Percentiles rank a stretch among this genome's conserved stretches.
Conservation (phyloP, 805 yeast species). For the Grigorovia humatica region DNA sequence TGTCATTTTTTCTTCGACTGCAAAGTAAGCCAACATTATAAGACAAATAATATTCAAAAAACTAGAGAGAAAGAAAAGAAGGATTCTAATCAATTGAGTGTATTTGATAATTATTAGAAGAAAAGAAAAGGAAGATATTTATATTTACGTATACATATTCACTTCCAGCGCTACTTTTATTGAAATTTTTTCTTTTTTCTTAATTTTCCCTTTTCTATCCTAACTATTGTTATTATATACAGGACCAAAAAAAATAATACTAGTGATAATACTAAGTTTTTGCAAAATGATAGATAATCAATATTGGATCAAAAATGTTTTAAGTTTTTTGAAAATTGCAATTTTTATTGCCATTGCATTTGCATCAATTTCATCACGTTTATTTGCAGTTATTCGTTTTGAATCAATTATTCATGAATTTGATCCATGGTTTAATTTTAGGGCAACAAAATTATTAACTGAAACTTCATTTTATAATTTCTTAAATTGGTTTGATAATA, state of each 20-base stretch:
- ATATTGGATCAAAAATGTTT: background rate
- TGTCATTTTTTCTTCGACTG: too few species aligned
- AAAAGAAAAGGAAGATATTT: too few species aligned
- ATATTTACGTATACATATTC: too few species aligned
- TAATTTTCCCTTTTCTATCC: too few species aligned
- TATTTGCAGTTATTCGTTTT: constrained; percentile 92
- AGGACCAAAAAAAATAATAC: background rate
- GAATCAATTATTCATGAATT: constrained; percentile 97
- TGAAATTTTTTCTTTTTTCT: background rate
- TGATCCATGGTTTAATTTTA: constrained; percentile 92
- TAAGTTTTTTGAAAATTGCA: constrained; percentile 33
- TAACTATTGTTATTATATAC: too few species aligned
- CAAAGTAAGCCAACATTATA: too few species aligned
- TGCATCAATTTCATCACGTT: constrained; percentile 84
- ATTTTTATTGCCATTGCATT: constrained; percentile 74
- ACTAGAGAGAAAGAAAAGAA: too few species aligned
- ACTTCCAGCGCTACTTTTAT: too few species aligned
- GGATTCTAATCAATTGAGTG: too few species aligned
- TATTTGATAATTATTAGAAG: too few species aligned
- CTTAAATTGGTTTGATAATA: constrained; percentile 95
- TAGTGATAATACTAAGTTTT: too few species aligned
- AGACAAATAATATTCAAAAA: too few species aligned
- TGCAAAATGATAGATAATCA: background rate
- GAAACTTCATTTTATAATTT: constrained; percentile 79
- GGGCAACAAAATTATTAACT: constrained; percentile 91